Evolutionary conservation across 306 rosid species (phyloP).

Genomic region (Glycine tomentella): DNA sequence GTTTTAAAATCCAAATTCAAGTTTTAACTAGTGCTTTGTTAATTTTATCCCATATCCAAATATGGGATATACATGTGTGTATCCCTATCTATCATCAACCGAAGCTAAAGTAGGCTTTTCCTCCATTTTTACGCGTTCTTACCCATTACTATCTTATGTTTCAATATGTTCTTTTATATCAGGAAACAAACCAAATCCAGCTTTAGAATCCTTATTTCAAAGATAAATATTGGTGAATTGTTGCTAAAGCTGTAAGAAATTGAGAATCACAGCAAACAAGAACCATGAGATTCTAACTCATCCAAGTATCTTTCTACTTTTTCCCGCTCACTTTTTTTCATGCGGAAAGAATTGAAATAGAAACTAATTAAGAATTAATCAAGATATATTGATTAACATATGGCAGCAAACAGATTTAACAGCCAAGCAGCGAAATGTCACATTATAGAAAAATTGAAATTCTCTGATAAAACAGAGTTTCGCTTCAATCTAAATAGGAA

Average conservation of each 20-base stretch:
- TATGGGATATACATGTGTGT: no score
- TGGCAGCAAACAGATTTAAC: neutral
- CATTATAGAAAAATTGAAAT: neutral
- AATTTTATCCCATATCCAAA: neutral
- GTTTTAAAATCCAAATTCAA: neutral
- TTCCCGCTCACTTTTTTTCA: neutral
- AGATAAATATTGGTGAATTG: conserved; percentile 8
- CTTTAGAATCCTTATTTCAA: neutral
- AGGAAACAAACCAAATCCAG: neutral
- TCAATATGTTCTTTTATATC: neutral
- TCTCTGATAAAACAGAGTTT: neutral
- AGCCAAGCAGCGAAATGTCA: no score
- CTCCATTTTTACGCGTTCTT: neutral
- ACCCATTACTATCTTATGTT: neutral
- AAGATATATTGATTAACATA: neutral
- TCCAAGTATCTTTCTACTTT: neutral
- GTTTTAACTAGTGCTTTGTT: neutral
- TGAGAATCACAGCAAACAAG: neutral
- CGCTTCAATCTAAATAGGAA: no score
- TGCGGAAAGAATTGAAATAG: neutral
- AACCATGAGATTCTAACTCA: neutral
- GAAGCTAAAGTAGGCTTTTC: neutral
- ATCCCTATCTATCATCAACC: neutral
- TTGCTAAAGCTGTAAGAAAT: neutral
- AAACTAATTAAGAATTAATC: conserved; percentile 3